These are phyloP conservation scores for Waltergamsia citrina DNA, from an alignment of 2,329 filamentous ascomycete species.

Conservation along the genomic window DNA sequence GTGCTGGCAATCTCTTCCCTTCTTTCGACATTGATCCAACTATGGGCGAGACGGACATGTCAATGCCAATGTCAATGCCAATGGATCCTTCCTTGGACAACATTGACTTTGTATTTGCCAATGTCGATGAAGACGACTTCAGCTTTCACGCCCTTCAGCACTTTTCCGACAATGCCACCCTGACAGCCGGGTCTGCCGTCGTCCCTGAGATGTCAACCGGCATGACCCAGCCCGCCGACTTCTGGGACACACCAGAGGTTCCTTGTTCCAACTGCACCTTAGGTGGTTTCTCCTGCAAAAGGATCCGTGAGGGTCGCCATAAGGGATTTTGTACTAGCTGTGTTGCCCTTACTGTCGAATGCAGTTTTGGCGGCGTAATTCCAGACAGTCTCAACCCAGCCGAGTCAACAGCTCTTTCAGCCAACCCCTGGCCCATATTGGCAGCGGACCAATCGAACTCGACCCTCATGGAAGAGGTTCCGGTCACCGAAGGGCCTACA, in stretches of 20 bases:
- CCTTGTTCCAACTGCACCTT: constrained; percentile 44
- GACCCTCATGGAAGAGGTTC: constrained; percentile 16
- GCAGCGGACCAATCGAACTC: constrained; percentile 28
- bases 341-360: constrained; percentile 47
- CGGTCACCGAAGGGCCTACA: constrained; percentile 13
- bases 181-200: constrained; percentile 5
- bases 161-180: constrained; percentile 28
- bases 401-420: constrained; percentile 26
- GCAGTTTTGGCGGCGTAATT: constrained; percentile 40
- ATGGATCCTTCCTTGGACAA: constrained; percentile 19
- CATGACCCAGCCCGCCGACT: constrained; percentile 6
- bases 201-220: constrained; percentile 2
- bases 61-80: constrained; percentile 13
- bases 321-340: constrained; percentile 54
- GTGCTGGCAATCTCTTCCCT: not conserved
- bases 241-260: constrained; percentile 30
- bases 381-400: constrained; percentile 21
- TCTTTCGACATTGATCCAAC: constrained; percentile 6
- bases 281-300: constrained; percentile 50
- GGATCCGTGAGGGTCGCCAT: constrained; percentile 47
- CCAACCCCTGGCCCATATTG: constrained; percentile 31
- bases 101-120: constrained; percentile 45
- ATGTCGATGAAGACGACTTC: constrained; percentile 49
- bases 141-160: constrained; percentile 51
- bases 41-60: constrained; percentile 22